Evolutionary conservation across 805 yeast species (phyloP).

Genomic region (Spathaspora hagerdaliae): DNA sequence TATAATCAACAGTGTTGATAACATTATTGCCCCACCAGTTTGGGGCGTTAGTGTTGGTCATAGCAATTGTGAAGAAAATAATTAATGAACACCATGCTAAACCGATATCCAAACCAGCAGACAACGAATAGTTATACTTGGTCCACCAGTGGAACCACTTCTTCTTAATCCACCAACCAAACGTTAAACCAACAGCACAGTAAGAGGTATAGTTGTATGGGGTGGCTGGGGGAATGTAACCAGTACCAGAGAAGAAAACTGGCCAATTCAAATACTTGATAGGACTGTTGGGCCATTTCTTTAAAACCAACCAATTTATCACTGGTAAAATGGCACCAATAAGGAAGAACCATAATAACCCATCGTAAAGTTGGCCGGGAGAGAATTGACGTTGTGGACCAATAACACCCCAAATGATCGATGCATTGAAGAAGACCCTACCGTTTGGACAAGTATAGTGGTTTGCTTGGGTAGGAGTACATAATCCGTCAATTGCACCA

Average conservation of each 20-base stretch:
- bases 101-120: slow-evolving; percentile 44
- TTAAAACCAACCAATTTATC: slow-evolving; percentile 34
- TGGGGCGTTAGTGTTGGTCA: slow-evolving; percentile 15
- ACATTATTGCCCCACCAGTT: slow-evolving; percentile 69
- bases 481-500: slow-evolving; percentile 30
- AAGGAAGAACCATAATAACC: slow-evolving; percentile 35
- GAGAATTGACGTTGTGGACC: slow-evolving; percentile 22
- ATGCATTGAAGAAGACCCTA: slow-evolving; percentile 38
- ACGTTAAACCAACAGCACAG: slow-evolving; percentile 31
- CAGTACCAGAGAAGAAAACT: slow-evolving; percentile 45
- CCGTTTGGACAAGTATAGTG: slow-evolving; percentile 41
- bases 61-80: slow-evolving; percentile 27
- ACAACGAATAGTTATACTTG: slow-evolving; percentile 42
- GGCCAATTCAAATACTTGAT: slow-evolving; percentile 32
- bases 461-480: slow-evolving; percentile 23
- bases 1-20: slow-evolving; percentile 19
- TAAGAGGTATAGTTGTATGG: slow-evolving; percentile 61
- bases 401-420: slow-evolving; percentile 42
- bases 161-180: slow-evolving; percentile 37
- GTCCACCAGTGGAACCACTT: slow-evolving; percentile 42
- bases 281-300: slow-evolving; percentile 39
- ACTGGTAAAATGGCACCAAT: slow-evolving; percentile 35
- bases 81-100: slow-evolving; percentile 38
- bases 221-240: slow-evolving; percentile 70
- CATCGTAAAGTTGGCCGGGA: slow-evolving; percentile 21